phyloP scores from a whole-genome alignment of 148 eudicot species.

The Cornus florida region DNA sequence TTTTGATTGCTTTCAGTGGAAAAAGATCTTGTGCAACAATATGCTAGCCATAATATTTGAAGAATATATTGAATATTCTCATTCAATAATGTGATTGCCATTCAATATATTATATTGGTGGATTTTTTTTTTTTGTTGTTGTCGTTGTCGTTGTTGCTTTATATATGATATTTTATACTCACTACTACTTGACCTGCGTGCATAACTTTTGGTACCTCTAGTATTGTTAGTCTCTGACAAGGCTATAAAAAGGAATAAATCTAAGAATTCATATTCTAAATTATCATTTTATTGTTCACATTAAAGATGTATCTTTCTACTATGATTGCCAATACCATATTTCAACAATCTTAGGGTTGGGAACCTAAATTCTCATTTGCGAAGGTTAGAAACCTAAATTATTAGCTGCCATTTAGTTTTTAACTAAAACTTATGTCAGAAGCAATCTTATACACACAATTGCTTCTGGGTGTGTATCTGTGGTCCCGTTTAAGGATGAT shows the following conservation, averaged over 20 bases:
- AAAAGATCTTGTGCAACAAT: neutral
- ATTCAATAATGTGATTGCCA: neutral
- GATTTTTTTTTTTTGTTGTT: neutral
- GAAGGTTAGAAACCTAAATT: neutral
- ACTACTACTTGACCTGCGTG: neutral
- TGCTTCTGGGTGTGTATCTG: neutral
- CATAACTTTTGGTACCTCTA: neutral
- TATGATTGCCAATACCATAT: constrained; percentile 1
- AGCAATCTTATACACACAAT: neutral
- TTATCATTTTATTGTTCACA: neutral
- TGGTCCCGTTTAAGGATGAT: neutral
- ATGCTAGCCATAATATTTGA: neutral
- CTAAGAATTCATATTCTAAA: neutral
- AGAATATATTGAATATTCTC: too few species aligned
- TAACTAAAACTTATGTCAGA: neutral
- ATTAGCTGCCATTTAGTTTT: neutral
- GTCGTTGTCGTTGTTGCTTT: too few species aligned
- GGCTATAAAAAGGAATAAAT: neutral
- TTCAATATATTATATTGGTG: neutral
- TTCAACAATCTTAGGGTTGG: neutral
- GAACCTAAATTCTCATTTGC: neutral
- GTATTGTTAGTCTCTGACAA: neutral
- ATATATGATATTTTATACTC: neutral
- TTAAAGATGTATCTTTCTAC: neutral
- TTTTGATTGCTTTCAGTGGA: neutral